Base-by-base conservation (phyloP, 148 eudicot species). In the Nepenthes mirabilis region DNA sequence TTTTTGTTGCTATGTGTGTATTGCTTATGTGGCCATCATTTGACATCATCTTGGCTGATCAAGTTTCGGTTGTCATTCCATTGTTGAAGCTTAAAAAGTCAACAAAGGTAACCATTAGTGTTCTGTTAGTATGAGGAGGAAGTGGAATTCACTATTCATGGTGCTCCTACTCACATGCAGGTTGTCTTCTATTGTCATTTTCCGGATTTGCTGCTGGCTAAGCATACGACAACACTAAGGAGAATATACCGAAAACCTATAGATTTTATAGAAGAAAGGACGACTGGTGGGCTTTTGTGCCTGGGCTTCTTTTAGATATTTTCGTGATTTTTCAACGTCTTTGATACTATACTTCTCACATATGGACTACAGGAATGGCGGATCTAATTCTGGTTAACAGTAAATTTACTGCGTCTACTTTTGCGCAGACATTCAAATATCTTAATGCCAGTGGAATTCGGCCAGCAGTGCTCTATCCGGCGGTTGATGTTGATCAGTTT, bases 131-230 rank as follows among this genome's bases (percentile, higher is more conserved):
- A 50, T 13, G 34, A 35, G 45, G 45, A 8, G 45, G 23, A 36
- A 40, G 3, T 63, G 48, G 23, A 32, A 49, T 52, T 23, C 5
- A 45, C 33, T 68, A 47, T 23, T 65, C 45, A 43, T 37, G 13
- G 45, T 43, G 35, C 11, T 56, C 56, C 13, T 54, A 33, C 51
- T 55, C 36, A n/a, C 11, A 14, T 81, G 54, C 74, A 93, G 98
- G 95, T 88, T 67, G 86, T 88, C 59, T 93, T 93, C 71, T 93
- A 88, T 67, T 88, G 95, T 64, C 96, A 93, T 82, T 93, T 93
- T 81, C 23, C 98, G 1, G 98, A 93, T 79, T 70, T 93, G 72
- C 77, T 93, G 61, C 75, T 93, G 58, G 96, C 98, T 59, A 85
- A 93, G 63, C 98, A 82, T 64, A 86, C 91, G 5, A 88, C 96